Percentiles rank a stretch among this genome's conserved stretches.
Conservation (phyloP, 208 protist species). For the Crithidia brevicula region DNA sequence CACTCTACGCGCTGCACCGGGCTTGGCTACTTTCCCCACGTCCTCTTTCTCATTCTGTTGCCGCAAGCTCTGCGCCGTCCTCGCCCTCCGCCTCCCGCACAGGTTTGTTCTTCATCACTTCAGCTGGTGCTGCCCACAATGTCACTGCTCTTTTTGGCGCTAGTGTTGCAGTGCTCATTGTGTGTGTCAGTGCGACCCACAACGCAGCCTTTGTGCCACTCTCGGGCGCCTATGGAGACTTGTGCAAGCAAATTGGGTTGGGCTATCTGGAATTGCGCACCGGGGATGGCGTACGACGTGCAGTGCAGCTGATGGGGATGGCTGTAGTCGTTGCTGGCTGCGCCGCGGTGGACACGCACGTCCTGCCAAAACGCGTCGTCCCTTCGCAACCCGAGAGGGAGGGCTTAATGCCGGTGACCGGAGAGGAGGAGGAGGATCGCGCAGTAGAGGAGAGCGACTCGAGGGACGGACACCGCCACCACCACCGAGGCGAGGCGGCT, state of each 20-base stretch:
- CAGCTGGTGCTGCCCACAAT: neutral
- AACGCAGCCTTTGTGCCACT: slow-evolving; percentile 7
- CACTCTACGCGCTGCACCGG: neutral
- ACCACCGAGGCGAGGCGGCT: neutral
- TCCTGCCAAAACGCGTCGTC: neutral
- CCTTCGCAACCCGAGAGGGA: neutral
- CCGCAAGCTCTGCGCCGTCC: no score
- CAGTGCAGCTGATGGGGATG: slow-evolving; percentile 29
- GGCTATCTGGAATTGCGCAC: slow-evolving; percentile 11
- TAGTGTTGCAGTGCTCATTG: neutral
- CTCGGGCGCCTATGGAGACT: neutral
- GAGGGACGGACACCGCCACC: neutral
- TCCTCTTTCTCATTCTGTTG: neutral
- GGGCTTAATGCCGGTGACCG: neutral
- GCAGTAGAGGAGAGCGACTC: slow-evolving; percentile 2
- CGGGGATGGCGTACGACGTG: neutral
- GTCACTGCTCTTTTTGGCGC: neutral
- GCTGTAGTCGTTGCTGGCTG: slow-evolving; percentile 4
- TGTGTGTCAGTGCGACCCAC: slow-evolving; percentile 9
- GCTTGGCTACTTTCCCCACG: neutral
- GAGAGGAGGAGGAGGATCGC: slow-evolving; percentile 11
- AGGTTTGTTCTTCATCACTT: no score
- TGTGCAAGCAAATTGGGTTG: slow-evolving; percentile 8
- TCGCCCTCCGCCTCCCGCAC: no score
- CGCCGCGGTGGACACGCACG: neutral